Base-by-base conservation (phyloP, 2,329 filamentous ascomycete species). In the Beauveria sp. region DNA sequence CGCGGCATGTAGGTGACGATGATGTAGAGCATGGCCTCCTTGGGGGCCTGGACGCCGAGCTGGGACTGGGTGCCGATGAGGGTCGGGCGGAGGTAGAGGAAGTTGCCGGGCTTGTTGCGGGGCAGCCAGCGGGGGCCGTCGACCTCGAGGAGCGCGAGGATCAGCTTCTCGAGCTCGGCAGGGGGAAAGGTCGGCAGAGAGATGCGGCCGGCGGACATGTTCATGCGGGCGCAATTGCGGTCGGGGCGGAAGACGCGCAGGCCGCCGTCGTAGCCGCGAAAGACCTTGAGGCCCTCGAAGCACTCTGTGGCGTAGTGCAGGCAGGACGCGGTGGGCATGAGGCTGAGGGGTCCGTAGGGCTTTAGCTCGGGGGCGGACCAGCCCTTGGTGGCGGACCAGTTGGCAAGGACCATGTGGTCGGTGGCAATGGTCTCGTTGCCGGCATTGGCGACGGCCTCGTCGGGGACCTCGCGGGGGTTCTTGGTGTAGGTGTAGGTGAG, bases 271-370 rank as follows among this genome's bases (percentile, higher is more conserved):
- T 82, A 82, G 61, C 91, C 91, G 55, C 91, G 86, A 80, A 91
- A 96, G 56, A 85, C 84, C 76, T 96, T 96, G 68, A 83, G 76
- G 14, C 91, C 91, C 76, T 96, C 91, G 76, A 96, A 96, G 74
- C 91, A 96, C 75, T 93, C 89, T 53, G 91, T 96, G 12, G 91
- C 91, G 75, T 96, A 96, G 80, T 96, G 91, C 63, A 96, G 82
- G 63, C 87, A 86, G 3, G 86, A 90, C 16, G 91, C 90, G 5
- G 88, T 92, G 41, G 91, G 91, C 78, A 91, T 88, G 69, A 96
- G 84, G 64, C 81, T 81, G 58, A 96, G 77, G 12, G 90, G 88
- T 0, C 89, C 89, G 73, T 91, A 94, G 28, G 91, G 89, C 71
- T 85, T 84, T 62, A 96, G 81, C 67, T 88, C 81, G 1, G 91